These are phyloP conservation scores for Mangifera indica DNA, from an alignment of 345 rosid species.

Conservation along the genomic window DNA sequence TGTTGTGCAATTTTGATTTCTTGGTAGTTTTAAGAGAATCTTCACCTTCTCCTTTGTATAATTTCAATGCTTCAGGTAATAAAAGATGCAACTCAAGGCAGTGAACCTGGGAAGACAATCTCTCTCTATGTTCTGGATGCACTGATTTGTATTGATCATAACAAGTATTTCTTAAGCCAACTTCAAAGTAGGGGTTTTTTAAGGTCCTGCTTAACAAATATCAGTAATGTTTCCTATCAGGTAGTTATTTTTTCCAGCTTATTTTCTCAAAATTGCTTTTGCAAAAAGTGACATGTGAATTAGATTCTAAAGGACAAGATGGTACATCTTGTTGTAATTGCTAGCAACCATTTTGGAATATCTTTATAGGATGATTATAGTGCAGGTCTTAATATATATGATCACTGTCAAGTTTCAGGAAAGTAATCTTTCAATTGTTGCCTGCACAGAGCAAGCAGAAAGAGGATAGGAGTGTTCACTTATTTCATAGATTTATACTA, in stretches of 20 bases:
- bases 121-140: conserved; percentile 89
- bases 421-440: not conserved
- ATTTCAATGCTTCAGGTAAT: conserved; percentile 53
- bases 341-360: not conserved
- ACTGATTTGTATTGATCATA: conserved; percentile 76
- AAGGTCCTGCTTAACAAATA: conserved; percentile 66
- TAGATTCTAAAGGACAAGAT: conserved; percentile 2
- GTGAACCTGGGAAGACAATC: conserved; percentile 88
- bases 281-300: not conserved
- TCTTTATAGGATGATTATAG: not conserved
- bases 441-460: not conserved
- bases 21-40: not conserved
- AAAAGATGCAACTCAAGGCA: conserved; percentile 84
- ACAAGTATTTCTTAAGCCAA: conserved; percentile 82
- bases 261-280: not conserved
- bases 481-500: not conserved
- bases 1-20: not conserved
- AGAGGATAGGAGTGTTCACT: not conserved
- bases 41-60: conserved; percentile 14
- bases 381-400: not conserved
- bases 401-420: not conserved
- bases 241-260: conserved; percentile 32
- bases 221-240: conserved; percentile 68
- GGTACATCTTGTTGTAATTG: not conserved
- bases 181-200: conserved; percentile 93